These are phyloP conservation scores for Metschnikowia reukaufii DNA, from an alignment of 805 yeast genomes.

Conservation along the genomic window DNA sequence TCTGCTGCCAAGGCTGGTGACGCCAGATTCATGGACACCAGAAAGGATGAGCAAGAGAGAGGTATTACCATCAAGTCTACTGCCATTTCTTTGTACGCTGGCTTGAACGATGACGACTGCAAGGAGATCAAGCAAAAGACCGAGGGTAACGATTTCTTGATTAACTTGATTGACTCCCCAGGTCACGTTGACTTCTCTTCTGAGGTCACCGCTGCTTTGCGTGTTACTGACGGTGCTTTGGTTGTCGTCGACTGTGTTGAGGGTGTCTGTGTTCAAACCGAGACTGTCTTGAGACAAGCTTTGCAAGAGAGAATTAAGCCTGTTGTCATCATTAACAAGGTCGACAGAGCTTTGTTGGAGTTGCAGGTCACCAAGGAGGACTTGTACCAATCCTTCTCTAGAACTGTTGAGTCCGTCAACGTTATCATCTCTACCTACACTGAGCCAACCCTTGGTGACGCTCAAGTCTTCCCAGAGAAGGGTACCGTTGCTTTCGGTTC, in stretches of 20 bases:
- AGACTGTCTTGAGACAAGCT: conserved; percentile 98
- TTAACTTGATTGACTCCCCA: conserved; percentile 98
- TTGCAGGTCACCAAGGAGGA: conserved; percentile 99
- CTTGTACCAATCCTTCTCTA: conserved; percentile 94
- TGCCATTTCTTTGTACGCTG: conserved; percentile 93
- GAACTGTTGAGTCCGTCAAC: conserved; percentile 99
- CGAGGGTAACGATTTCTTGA: conserved; percentile 90
- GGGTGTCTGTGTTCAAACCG: conserved; percentile 99
- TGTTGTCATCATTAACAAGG: conserved; percentile 97
- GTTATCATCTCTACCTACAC: conserved; percentile 95
- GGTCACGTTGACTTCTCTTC: conserved; percentile 99
- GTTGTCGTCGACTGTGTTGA: conserved; percentile 99
- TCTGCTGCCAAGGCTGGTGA: conserved; percentile 99
- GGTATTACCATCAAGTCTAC: conserved; percentile 99
- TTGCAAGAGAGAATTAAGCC: conserved; percentile 99
- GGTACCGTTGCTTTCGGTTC: conserved; percentile 99
- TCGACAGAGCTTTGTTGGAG: conserved; percentile 98
- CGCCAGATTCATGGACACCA: conserved; percentile 99
- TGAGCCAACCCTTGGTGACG: conserved; percentile 89
- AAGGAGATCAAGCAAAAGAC: conserved; percentile 91
- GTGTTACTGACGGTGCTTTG: conserved; percentile 99
- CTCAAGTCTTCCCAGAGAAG: conserved; percentile 96
- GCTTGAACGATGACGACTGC: conserved; percentile 80
- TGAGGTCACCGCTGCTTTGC: conserved; percentile 99
- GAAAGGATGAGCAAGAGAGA: conserved; percentile 99